These are phyloP conservation scores for Pelargonium australe DNA, from an alignment of 441 rosid genomes.

Conservation along the genomic window DNA sequence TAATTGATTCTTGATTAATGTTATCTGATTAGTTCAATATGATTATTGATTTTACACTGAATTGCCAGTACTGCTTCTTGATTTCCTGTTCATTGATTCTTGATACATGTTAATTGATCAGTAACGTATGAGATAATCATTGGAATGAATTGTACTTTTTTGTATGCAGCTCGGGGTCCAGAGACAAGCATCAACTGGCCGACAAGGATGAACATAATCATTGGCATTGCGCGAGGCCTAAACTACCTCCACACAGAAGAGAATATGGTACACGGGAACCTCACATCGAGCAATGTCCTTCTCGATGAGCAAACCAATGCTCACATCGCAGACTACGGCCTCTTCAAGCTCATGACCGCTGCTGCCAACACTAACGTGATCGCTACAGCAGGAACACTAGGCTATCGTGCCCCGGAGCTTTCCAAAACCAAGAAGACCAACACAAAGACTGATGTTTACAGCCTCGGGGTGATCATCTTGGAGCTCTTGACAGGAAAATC, in stretches of 20 bases:
- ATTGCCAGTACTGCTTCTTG: too few species aligned
- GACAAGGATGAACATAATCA: conserved; percentile 59
- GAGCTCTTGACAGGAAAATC: conserved; percentile 66
- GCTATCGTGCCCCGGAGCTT: conserved; percentile 65
- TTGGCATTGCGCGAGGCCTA: conserved; percentile 45
- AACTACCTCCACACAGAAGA: conserved; percentile 51
- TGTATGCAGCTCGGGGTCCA: conserved; percentile 53
- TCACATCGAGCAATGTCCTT: conserved; percentile 59
- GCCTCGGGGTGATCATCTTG: conserved; percentile 53
- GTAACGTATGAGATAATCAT: too few species aligned
- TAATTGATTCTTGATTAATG: too few species aligned
- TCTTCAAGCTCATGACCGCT: conserved; percentile 55
- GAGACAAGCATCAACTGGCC: conserved; percentile 52
- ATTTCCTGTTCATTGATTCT: too few species aligned
- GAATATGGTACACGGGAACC: conserved; percentile 54
- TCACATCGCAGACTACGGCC: conserved; percentile 60
- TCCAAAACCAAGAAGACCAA: conserved; percentile 53
- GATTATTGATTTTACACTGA: too few species aligned
- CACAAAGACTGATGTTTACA: conserved; percentile 58
- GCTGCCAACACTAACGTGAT: conserved; percentile 53
- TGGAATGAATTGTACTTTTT: background rate
- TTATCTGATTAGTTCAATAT: too few species aligned
- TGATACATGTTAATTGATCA: too few species aligned
- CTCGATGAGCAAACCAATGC: conserved; percentile 49
- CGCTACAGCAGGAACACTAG: conserved; percentile 57